Percentiles rank a stretch among this genome's conserved stretches.
phyloP scores from a whole-genome alignment of 305 asterid species.

The Fraxinus velutina region DNA sequence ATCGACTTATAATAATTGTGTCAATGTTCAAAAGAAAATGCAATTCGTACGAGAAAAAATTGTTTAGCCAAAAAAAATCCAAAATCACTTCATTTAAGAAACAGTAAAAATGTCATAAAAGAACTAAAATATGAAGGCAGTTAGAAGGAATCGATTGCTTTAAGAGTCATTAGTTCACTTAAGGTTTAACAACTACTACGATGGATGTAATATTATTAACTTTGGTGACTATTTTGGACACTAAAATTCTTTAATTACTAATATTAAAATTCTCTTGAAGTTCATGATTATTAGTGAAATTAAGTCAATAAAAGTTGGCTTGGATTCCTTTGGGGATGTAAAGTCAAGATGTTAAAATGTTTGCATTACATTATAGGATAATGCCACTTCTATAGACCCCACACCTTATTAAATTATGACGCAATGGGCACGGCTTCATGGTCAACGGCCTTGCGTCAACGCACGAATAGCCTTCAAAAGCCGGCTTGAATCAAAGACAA shows the following conservation, averaged over 20 bases:
- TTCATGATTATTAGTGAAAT: neutral
- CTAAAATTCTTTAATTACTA: neutral
- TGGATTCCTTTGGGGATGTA: neutral
- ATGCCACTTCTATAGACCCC: neutral
- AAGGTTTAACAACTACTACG: neutral
- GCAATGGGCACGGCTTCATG: neutral
- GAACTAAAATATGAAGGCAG: too few relatives aligned
- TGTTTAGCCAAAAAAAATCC: too few relatives aligned
- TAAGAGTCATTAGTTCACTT: neutral
- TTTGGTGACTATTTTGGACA: neutral
- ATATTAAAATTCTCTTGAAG: neutral
- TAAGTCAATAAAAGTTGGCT: neutral
- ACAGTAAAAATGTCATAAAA: too few relatives aligned
- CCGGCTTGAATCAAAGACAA: neutral
- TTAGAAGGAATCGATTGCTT: too few relatives aligned
- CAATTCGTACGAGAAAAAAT: too few relatives aligned
- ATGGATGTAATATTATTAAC: neutral
- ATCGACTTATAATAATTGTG: too few relatives aligned
- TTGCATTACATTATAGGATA: neutral
- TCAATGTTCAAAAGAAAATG: too few relatives aligned
- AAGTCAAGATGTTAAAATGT: neutral
- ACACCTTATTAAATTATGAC: neutral
- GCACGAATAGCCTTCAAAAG: neutral
- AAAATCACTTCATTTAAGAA: too few relatives aligned
- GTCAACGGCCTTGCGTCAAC: conserved; percentile 25